These are phyloP conservation scores for Talaromyces sp. DNA, from an alignment of 2,329 filamentous ascomycete genomes.

Conservation along the genomic window DNA sequence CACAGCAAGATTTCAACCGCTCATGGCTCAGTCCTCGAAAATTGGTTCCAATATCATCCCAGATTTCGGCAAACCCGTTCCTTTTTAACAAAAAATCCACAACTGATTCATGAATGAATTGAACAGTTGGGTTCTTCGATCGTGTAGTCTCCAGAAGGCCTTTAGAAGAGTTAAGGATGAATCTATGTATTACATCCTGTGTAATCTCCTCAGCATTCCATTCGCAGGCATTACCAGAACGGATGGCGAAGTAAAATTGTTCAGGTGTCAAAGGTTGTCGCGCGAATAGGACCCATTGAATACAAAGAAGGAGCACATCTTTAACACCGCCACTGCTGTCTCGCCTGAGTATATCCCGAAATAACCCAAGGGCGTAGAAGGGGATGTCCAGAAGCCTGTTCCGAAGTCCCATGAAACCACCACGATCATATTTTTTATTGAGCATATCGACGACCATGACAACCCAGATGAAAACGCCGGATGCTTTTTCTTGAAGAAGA, in stretches of 20 bases:
- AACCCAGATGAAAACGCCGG: slow-evolving; percentile 50
- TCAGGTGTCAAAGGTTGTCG: slow-evolving; percentile 20
- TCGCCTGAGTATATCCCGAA: slow-evolving; percentile 22
- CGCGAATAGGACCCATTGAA: slow-evolving; percentile 23
- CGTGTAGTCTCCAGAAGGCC: slow-evolving; percentile 48
- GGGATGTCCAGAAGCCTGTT: slow-evolving; percentile 40
- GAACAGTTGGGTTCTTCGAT: slow-evolving; percentile 37
- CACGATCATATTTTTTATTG: slow-evolving; percentile 41
- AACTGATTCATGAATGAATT: slow-evolving; percentile 49
- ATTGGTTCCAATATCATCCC: slow-evolving; percentile 31
- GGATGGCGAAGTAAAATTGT: slow-evolving; percentile 23
- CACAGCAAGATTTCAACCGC: slow-evolving; percentile 34
- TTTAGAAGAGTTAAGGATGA: slow-evolving; percentile 16
- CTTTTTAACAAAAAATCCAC: slow-evolving; percentile 44
- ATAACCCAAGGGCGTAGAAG: slow-evolving; percentile 17
- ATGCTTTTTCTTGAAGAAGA: slow-evolving; percentile 40
- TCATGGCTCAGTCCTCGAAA: slow-evolving; percentile 38
- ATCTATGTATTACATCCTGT: background rate
- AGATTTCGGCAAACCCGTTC: slow-evolving; percentile 31
- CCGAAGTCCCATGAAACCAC: slow-evolving; percentile 25
- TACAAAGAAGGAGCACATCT: slow-evolving; percentile 5
- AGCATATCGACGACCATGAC: slow-evolving; percentile 48
- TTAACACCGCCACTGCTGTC: slow-evolving; percentile 5
- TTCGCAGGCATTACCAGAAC: background rate
- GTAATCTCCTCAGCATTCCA: background rate